These are phyloP conservation scores for Taphrina wiesneri DNA, from an alignment of 1,139 yeast species.

Conservation along the genomic window DNA sequence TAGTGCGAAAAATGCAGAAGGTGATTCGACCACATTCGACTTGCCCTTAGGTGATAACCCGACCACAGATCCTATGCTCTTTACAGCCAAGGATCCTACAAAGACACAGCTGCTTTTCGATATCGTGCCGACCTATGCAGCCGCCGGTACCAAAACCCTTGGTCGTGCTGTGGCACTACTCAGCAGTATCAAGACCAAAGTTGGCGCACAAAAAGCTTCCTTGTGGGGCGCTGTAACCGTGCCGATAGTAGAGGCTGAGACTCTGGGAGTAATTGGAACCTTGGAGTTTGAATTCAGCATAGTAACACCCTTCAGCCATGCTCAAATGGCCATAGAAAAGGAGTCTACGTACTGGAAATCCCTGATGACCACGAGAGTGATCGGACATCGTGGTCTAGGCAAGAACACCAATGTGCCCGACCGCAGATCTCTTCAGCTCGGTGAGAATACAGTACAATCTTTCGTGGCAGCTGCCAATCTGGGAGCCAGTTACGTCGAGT, in stretches of 20 bases:
- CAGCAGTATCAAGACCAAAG: constrained; percentile 62
- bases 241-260: constrained; percentile 74
- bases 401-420: constrained; percentile 59
- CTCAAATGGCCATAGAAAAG: constrained; percentile 64
- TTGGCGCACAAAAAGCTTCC: constrained; percentile 70
- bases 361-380: constrained; percentile 74
- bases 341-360: constrained; percentile 92
- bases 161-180: constrained; percentile 87
- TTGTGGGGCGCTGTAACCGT: constrained; percentile 65
- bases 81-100: constrained; percentile 58
- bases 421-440: constrained; percentile 79
- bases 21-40: constrained; percentile 71
- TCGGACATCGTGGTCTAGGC: constrained; percentile 96
- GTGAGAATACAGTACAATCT: constrained; percentile 93
- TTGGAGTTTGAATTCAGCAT: constrained; percentile 73
- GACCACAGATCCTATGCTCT: constrained; percentile 79
- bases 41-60: constrained; percentile 78
- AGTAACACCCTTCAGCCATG: constrained; percentile 73
- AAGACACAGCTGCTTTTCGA: constrained; percentile 73
- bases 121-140: constrained; percentile 86
- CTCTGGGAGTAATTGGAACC: constrained; percentile 74
- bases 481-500: constrained; percentile 77
- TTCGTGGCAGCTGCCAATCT: constrained; percentile 95
- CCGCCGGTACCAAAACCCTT: constrained; percentile 54
- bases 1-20: constrained; percentile 55